Evolutionary conservation across 2,329 filamentous ascomycete species (phyloP), one percentile per base, ranked within the genome.

Genomic region (Chalaropsis thielavioides): DNA sequence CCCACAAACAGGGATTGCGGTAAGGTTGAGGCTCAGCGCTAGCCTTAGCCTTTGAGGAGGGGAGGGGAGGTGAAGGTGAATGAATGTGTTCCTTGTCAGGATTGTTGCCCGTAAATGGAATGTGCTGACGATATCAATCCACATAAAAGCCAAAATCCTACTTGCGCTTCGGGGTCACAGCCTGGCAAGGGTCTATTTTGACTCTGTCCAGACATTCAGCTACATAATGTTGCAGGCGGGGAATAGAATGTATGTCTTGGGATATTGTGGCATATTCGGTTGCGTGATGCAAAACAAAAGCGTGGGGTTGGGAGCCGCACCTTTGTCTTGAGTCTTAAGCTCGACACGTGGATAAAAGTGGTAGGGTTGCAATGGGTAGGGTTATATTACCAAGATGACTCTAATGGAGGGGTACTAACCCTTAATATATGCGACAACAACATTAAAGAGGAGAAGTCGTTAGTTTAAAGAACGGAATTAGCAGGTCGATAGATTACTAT

Each of bases 101-200:
- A 66, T 66, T 66, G 64, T 66, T 66, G 64, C 64, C 64, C 51
- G 60, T 51, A 62, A 62, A 61, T 63, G 64, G 64, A 63, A 66
- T 56, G 51, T 56, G 51, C 51, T 56, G 51, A 35, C 51, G 22
- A 56, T 35, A 56, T 56, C 11, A 10, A n/a, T 56, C 27, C 51
- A 56, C 51, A 43, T 43, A 11, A 35, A 35, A 56, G 51, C 51
- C 51, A 35, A 35, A 56, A 56, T 31, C 51, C 51, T 56, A 35
- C 51, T 17, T 17, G 51, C 27, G 24, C 17, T 17, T 35, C n/a
- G 24, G 31, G 22, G 51, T 56, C 51, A 19, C 51, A 56, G 7
- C 27, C 22, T 17, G 10, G 27, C 3, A 56, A 19, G 51, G 6
- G 51, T 27, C 27, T 56, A 56, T 56, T 56, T 56, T 31, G 51